Conservation (phyloP, 768 basidiomycete species). For the Trametes meyenii region DNA sequence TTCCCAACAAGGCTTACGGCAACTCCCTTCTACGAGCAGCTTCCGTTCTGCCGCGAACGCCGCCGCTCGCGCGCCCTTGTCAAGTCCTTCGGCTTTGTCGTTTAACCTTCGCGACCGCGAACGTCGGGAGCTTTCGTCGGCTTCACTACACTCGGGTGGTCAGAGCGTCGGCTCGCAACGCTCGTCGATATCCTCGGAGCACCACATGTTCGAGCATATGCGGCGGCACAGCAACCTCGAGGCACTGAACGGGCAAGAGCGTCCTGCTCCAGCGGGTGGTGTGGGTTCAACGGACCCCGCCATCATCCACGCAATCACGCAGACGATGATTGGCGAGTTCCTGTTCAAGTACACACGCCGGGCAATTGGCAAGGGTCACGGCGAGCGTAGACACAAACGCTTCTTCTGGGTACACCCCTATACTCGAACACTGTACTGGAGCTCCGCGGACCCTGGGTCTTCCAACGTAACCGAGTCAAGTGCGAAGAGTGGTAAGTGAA, state of each 20-base stretch:
- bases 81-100: slow-evolving; percentile 48
- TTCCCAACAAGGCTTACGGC: slow-evolving; percentile 62
- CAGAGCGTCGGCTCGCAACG: slow-evolving; percentile 71
- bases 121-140: slow-evolving; percentile 62
- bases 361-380: slow-evolving; percentile 87
- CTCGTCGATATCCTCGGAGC: slow-evolving; percentile 83
- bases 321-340: slow-evolving; percentile 99
- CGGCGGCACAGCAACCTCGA: slow-evolving; percentile 37
- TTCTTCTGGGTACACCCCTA: slow-evolving; percentile 99
- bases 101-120: slow-evolving; percentile 55
- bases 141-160: slow-evolving; percentile 67
- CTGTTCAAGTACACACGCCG: slow-evolving; percentile 95
- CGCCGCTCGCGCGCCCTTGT: slow-evolving; percentile 51
- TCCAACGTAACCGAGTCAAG: slow-evolving; percentile 87
- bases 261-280: slow-evolving; percentile 26
- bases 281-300: slow-evolving; percentile 77
- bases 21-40: slow-evolving; percentile 78
- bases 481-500: slow-evolving; percentile 90
- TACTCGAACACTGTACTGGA: slow-evolving; percentile 98
- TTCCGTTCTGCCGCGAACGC: slow-evolving; percentile 77
- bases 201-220: slow-evolving; percentile 52
- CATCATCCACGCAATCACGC: slow-evolving; percentile 95
- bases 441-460: slow-evolving; percentile 90
- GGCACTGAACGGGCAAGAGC: slow-evolving; percentile 21
- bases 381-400: slow-evolving; percentile 85